These are phyloP conservation scores for Pulveroboletus frians DNA, from an alignment of 768 basidiomycete genomes.

Conservation along the genomic window DNA sequence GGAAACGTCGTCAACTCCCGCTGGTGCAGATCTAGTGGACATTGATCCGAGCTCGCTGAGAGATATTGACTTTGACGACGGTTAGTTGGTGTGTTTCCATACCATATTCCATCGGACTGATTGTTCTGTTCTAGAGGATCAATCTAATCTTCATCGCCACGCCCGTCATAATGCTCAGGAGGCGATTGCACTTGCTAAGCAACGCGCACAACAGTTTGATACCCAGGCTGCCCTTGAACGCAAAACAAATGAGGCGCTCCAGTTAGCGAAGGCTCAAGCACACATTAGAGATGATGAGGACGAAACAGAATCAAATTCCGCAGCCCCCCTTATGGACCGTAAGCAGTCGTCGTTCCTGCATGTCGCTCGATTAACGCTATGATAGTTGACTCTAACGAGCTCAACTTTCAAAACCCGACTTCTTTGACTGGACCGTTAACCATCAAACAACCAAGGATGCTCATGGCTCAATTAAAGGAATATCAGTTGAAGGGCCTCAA, in stretches of 20 bases:
- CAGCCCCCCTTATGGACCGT: conserved; percentile 67
- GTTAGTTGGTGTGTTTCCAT: conserved; percentile 38
- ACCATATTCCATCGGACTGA: not conserved
- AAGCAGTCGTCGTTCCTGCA: conserved; percentile 26
- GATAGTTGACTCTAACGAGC: conserved; percentile 89
- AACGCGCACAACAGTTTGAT: conserved; percentile 83
- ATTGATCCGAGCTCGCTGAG: conserved; percentile 48
- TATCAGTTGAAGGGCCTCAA: conserved; percentile 98
- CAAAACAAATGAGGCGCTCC: conserved; percentile 73
- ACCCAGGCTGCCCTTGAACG: conserved; percentile 73
- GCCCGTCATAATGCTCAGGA: conserved; percentile 87
- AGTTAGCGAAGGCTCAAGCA: conserved; percentile 53
- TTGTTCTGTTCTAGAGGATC: conserved; percentile 57
- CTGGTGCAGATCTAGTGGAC: conserved; percentile 55
- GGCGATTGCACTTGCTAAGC: conserved; percentile 71
- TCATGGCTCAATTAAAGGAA: conserved; percentile 95
- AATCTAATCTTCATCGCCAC: conserved; percentile 78
- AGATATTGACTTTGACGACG: conserved; percentile 89
- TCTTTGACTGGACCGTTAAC: conserved; percentile 79
- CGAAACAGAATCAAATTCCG: conserved; percentile 27
- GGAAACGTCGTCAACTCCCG: conserved; percentile 41
- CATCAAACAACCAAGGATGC: conserved; percentile 89
- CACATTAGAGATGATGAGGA: conserved; percentile 41
- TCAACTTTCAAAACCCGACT: conserved; percentile 99
- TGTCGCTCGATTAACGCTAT: conserved; percentile 1